Base-by-base conservation (phyloP, 768 basidiomycete genomes). In the Cystofilobasidium macerans region DNA sequence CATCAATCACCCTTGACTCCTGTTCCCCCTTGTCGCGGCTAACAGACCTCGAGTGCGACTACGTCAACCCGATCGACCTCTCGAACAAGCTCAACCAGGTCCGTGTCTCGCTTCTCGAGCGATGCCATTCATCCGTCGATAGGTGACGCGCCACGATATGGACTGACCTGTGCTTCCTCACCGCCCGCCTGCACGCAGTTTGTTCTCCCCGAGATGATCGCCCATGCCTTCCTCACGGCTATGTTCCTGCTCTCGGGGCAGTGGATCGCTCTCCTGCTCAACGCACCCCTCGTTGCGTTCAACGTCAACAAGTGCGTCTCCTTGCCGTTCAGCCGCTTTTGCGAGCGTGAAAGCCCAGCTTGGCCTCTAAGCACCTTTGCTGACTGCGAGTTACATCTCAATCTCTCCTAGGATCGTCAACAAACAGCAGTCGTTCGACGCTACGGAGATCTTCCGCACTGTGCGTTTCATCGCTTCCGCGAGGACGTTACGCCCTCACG, bases 1-100 rank as follows among this genome's bases (percentile, higher is more conserved):
- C n/a, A n/a, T n/a, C n/a, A n/a, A n/a, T n/a, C n/a, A 28, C 51
- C 28, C n/a, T 36, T 22, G 18, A 16, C 16, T 18, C 24, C 40
- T 57, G 42, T 30, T 22, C 60, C 13, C 38, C 43, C 12, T 20
- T n/a, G 6, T n/a, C 14, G 2, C 20, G 16, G 26, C 24, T 24
- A 20, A 12, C 57, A 68, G 66, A 68, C 47, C 66, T 68, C 26
- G 57, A 65, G 22, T 48, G 65, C 28, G 70, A 95, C 82, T 98
- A 97, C 80, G 94, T 98, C 81, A 99, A 99, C 78, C 95, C 95
- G 61, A 99, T 99, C 84, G 95, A 99, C 78, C 85, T 98, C 43
- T 98, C 95, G 79, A 98, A 98, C 79, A 97, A 95, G 81, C 85
- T 98, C 73, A 98, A 98, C 76, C 89, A 92, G 78, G 94, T 94